Percentiles rank a stretch among this genome's conserved stretches.
phyloP scores from a whole-genome alignment of 2,329 filamentous ascomycete species.

The Penicillium sp. region DNA sequence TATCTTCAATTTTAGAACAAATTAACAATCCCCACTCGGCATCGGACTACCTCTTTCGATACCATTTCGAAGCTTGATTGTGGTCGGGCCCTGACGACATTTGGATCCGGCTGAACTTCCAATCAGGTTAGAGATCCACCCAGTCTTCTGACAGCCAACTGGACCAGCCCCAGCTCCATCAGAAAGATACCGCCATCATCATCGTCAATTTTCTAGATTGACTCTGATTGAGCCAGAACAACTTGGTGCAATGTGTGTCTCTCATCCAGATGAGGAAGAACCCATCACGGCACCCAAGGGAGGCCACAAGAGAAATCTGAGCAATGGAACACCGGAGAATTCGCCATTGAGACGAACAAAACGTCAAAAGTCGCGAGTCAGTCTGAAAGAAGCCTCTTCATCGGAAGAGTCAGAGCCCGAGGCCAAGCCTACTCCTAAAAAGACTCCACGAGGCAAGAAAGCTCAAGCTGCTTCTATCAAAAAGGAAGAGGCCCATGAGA shows the following conservation, averaged over 20 bases:
- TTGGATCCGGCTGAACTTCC: background rate
- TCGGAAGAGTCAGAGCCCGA: slow-evolving; percentile 23
- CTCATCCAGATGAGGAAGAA: slow-evolving; percentile 11
- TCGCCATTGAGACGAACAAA: slow-evolving; percentile 37
- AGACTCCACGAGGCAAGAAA: slow-evolving; percentile 19
- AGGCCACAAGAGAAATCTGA: slow-evolving; percentile 34
- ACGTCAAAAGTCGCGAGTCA: slow-evolving; percentile 30
- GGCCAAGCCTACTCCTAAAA: slow-evolving; percentile 3
- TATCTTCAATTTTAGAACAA: too few species aligned
- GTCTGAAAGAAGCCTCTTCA: slow-evolving; percentile 23
- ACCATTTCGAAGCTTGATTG: background rate
- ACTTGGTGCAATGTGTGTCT: slow-evolving; percentile 6
- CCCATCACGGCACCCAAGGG: slow-evolving; percentile 10
- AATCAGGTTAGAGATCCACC: slow-evolving; percentile 10
- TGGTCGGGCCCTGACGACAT: background rate
- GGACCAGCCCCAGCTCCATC: slow-evolving; percentile 2
- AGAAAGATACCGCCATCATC: background rate
- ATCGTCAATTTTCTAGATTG: background rate
- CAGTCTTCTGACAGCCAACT: slow-evolving; percentile 2
- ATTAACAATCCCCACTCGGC: too few species aligned
- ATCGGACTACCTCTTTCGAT: background rate
- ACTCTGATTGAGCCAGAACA: background rate
- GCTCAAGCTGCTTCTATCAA: slow-evolving; percentile 14
- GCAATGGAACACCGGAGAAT: slow-evolving; percentile 25
- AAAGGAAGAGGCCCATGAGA: slow-evolving; percentile 16